A percentile compares a stretch with the other conserved stretches of the same genome.
Conservation (phyloP, 1,139 yeast species). For the Blastobotrys capitulatus region DNA sequence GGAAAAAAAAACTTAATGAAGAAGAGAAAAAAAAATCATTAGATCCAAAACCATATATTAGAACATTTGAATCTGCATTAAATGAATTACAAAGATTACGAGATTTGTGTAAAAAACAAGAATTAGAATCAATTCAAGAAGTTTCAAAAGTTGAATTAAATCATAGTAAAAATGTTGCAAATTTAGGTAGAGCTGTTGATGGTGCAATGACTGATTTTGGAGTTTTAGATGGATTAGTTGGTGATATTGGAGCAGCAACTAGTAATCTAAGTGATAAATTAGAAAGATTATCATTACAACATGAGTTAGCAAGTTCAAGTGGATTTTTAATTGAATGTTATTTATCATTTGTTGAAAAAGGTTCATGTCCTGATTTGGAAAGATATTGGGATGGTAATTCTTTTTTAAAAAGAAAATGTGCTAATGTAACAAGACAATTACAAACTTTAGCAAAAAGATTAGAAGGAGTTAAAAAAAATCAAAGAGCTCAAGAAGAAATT, state of each 20-base stretch:
- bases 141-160: slow-evolving; percentile 59
- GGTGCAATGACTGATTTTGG: slow-evolving; percentile 44
- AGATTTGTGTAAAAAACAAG: slow-evolving; percentile 48
- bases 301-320: slow-evolving; percentile 70
- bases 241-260: slow-evolving; percentile 47
- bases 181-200: slow-evolving; percentile 48
- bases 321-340: slow-evolving; percentile 73
- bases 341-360: slow-evolving; percentile 61
- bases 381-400: slow-evolving; percentile 34
- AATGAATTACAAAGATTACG: slow-evolving; percentile 60
- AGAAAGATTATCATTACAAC: slow-evolving; percentile 67
- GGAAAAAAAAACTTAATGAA: slow-evolving; percentile 6
- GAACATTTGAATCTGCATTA: slow-evolving; percentile 85
- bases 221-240: slow-evolving; percentile 52
- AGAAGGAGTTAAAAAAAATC: slow-evolving; percentile 18
- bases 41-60: slow-evolving; percentile 92
- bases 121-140: slow-evolving; percentile 45
- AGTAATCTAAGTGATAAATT: slow-evolving; percentile 71
- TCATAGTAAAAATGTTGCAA: slow-evolving; percentile 63
- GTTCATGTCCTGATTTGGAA: slow-evolving; percentile 50
- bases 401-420: slow-evolving; percentile 59
- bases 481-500: slow-evolving; percentile 45
- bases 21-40: slow-evolving; percentile 24
- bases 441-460: slow-evolving; percentile 56
- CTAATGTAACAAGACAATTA: slow-evolving; percentile 62